Percentiles rank a stretch among this genome's conserved stretches.
Evolutionary conservation across 305 asterid species (phyloP).

Genomic region (Stenogyne calaminthoides): DNA sequence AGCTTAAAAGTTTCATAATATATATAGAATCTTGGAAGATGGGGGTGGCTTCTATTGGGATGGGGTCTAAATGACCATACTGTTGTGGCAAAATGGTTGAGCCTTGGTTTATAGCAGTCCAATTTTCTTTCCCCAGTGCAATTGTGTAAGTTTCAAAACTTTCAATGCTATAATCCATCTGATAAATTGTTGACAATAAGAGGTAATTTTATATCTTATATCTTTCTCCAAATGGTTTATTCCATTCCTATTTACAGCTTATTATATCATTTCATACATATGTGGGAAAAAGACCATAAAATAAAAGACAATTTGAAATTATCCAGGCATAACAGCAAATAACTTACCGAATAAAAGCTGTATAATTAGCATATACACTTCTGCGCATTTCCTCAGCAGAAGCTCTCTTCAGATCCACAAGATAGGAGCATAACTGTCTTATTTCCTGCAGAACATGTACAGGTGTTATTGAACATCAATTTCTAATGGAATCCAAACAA

Average conservation of each 20-base stretch:
- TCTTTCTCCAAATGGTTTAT: slow-evolving; percentile 9
- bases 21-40: too few relatives aligned
- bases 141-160: slow-evolving; percentile 3
- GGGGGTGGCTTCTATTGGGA: too few relatives aligned
- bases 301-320: slow-evolving; percentile 11
- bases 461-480: slow-evolving; percentile 22
- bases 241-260: slow-evolving; percentile 25
- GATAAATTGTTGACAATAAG: not conserved
- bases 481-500: slow-evolving; percentile 7
- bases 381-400: slow-evolving; percentile 99
- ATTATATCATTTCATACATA: slow-evolving; percentile 22
- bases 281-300: not conserved
- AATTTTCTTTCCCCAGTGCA: not conserved
- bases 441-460: slow-evolving; percentile 67
- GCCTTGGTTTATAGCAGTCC: slow-evolving; percentile 3
- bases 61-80: slow-evolving; percentile 12
- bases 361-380: slow-evolving; percentile 96
- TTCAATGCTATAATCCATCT: not conserved
- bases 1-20: too few relatives aligned
- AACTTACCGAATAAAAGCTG: slow-evolving; percentile 95
- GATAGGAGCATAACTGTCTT: slow-evolving; percentile 89
- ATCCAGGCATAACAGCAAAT: slow-evolving; percentile 14
- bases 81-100: slow-evolving; percentile 14
- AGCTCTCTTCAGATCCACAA: slow-evolving; percentile 91
- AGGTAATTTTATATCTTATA: slow-evolving; percentile 8